These are phyloP conservation scores for Fistulifera pelliculosa DNA, from an alignment of 108 stramenopile species.

Conservation along the genomic window DNA sequence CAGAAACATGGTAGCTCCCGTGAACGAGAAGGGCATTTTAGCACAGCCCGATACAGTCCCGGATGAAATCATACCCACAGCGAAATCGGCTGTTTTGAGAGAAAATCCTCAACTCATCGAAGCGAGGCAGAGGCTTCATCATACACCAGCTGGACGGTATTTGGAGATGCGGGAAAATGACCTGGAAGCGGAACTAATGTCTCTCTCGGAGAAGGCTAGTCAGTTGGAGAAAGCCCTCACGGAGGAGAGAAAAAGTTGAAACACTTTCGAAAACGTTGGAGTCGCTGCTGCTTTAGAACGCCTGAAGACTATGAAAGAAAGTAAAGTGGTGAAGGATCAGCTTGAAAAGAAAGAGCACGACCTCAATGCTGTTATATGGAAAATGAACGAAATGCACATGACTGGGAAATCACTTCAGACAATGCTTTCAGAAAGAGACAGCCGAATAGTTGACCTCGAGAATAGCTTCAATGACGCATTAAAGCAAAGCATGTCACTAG, in stretches of 20 bases:
- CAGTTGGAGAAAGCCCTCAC: slow-evolving; percentile 64
- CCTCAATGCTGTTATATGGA: slow-evolving; percentile 72
- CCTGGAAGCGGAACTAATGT: slow-evolving; percentile 52
- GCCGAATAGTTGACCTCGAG: slow-evolving; percentile 73
- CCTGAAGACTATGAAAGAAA: slow-evolving; percentile 60
- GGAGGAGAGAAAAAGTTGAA: slow-evolving; percentile 71
- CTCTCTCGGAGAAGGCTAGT: slow-evolving; percentile 62
- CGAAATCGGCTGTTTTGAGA: not conserved
- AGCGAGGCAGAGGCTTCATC: slow-evolving; percentile 49
- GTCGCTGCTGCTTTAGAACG: slow-evolving; percentile 41
- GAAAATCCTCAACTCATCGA: slow-evolving; percentile 1
- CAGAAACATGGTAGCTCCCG: no score
- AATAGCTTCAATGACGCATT: slow-evolving; percentile 43
- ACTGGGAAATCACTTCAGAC: slow-evolving; percentile 75
- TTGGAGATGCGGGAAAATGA: slow-evolving; percentile 59
- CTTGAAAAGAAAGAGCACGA: slow-evolving; percentile 70
- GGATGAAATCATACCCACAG: no score
- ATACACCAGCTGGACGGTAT: slow-evolving; percentile 57
- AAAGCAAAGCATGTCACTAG: slow-evolving; percentile 24
- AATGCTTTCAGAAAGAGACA: slow-evolving; percentile 70
- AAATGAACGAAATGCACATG: slow-evolving; percentile 85
- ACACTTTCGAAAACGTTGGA: slow-evolving; percentile 34
- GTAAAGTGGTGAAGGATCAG: slow-evolving; percentile 48
- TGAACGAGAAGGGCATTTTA: no score
- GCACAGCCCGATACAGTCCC: no score